A percentile compares a stretch with the other conserved stretches of the same genome.
These are phyloP conservation scores for Capsicum chinense DNA, from an alignment of 257 asterid species.

Conservation along the genomic window DNA sequence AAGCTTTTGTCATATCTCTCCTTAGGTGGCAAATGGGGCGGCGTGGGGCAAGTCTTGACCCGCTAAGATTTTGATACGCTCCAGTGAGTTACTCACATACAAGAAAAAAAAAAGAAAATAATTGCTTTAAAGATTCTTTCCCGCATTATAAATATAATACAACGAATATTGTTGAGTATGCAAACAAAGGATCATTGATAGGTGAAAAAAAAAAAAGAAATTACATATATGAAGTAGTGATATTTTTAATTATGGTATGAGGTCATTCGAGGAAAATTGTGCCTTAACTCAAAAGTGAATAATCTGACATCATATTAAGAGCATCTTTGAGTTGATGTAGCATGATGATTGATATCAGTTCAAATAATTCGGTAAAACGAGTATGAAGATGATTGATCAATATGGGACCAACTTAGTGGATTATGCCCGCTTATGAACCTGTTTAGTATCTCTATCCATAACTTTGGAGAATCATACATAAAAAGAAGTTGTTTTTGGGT, in stretches of 20 bases:
- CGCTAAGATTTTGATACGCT: no score
- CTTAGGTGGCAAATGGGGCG: no score
- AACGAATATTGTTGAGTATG: no score
- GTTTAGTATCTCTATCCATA: background rate
- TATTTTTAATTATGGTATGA: background rate
- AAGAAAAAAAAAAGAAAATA: no score
- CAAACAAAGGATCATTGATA: no score
- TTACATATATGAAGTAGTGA: no score
- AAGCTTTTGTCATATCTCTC: background rate
- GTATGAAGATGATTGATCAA: background rate
- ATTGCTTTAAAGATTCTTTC: background rate
- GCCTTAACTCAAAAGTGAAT: background rate
- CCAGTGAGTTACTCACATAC: background rate
- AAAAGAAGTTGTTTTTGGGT: no score
- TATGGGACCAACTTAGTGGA: background rate
- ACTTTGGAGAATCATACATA: background rate
- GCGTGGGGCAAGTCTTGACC: no score
- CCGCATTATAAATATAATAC: no score
- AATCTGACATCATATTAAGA: background rate
- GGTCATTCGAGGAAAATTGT: background rate
- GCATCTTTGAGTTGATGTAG: background rate
- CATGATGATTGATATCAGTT: rapidly evolving
- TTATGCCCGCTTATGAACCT: no score
- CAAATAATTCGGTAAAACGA: rapidly evolving
- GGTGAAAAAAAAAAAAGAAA: no score